Conservation (phyloP, 164 flowering plant species). For the Buxus sempervirens region DNA sequence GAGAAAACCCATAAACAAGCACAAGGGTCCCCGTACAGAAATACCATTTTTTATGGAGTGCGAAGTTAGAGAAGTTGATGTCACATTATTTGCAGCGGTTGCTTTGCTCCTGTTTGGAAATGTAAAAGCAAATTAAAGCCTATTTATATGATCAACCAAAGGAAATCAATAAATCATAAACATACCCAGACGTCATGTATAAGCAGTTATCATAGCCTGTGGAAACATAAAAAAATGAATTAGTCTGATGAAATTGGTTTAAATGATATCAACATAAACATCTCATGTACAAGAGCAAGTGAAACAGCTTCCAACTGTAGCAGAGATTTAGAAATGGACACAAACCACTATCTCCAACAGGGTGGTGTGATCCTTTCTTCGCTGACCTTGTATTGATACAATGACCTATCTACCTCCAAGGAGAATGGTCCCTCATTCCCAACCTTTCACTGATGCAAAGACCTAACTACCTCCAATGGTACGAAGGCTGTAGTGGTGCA, state of each 20-base stretch:
- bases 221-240: conserved; percentile 6
- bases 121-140: not conserved
- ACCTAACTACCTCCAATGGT: too few relatives aligned
- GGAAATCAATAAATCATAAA: not conserved
- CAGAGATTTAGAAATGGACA: not conserved
- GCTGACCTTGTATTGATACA: too few relatives aligned
- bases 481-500: too few relatives aligned
- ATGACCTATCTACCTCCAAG: too few relatives aligned
- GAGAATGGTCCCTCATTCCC: too few relatives aligned
- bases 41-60: conserved; percentile 12
- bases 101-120: conserved; percentile 39
- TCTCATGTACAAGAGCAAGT: not conserved
- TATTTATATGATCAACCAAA: not conserved
- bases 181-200: conserved; percentile 74
- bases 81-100: conserved; percentile 40
- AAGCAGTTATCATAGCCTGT: conserved; percentile 95
- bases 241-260: not conserved
- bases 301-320: not conserved
- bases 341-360: too few relatives aligned
- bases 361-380: too few relatives aligned
- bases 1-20: conserved; percentile 19
- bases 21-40: conserved; percentile 20
- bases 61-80: conserved; percentile 31
- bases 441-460: too few relatives aligned
- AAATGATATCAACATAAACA: not conserved